phyloP scores from a whole-genome alignment of 2,329 filamentous ascomycete species.

The Calonectria henricotiae region DNA sequence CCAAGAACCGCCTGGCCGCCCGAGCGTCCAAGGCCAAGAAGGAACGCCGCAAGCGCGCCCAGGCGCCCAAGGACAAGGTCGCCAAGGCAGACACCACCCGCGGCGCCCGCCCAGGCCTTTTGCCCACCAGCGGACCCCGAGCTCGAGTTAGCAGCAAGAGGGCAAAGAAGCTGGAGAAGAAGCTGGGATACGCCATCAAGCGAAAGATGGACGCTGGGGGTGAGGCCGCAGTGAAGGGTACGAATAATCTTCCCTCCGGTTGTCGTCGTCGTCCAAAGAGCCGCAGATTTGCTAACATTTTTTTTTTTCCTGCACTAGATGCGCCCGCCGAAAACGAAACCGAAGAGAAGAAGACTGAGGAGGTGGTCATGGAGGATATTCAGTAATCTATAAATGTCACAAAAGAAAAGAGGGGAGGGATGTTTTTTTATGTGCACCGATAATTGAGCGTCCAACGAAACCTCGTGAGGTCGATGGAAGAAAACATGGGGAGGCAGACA shows the following conservation, averaged over 20 bases:
- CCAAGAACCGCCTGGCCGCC: conserved; percentile 69
- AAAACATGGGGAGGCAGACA: not conserved
- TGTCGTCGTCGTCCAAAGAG: too few species aligned
- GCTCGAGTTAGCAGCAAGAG: conserved; percentile 70
- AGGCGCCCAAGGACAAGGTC: conserved; percentile 59
- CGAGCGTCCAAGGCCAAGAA: conserved; percentile 65
- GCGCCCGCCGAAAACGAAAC: conserved; percentile 46
- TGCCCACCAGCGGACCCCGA: conserved; percentile 72
- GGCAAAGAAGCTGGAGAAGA: conserved; percentile 71
- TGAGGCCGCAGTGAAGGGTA: conserved; percentile 68
- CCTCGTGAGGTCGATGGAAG: not conserved
- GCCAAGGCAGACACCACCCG: conserved; percentile 63
- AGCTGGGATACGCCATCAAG: conserved; percentile 68
- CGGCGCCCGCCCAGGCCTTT: conserved; percentile 69
- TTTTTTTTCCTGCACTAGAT: conserved; percentile 34
- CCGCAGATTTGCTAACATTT: conserved; percentile 16
- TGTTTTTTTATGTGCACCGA: not conserved
- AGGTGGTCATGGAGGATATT: conserved; percentile 54
- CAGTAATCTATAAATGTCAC: conserved; percentile 38
- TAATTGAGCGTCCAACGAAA: conserved; percentile 15
- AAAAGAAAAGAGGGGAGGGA: not conserved
- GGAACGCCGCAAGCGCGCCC: conserved; percentile 61
- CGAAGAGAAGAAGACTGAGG: conserved; percentile 41
- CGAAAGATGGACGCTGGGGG: conserved; percentile 68
- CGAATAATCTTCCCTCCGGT: not conserved